Conservation (phyloP, 306 rosid genomes). For the Pyrus pyrifolia region DNA sequence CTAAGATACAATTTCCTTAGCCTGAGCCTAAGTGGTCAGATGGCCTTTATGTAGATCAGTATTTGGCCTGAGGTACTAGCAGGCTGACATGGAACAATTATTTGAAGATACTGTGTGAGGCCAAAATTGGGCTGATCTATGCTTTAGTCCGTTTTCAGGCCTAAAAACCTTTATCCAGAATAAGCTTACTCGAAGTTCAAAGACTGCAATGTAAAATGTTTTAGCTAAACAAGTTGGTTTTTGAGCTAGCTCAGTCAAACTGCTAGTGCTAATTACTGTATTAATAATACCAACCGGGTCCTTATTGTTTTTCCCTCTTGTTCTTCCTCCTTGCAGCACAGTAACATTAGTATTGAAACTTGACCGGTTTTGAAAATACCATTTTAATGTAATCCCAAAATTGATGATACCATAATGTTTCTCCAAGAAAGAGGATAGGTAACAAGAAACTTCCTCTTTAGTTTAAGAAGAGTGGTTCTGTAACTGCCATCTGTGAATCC, state of each 20-base stretch:
- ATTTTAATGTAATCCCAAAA: neutral
- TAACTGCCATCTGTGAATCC: neutral
- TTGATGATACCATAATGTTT: neutral
- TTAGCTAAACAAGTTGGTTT: neutral
- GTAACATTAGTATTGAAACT: neutral
- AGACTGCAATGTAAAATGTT: neutral
- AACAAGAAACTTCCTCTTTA: neutral
- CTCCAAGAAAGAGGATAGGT: neutral
- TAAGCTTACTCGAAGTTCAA: neutral
- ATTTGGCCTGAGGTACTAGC: neutral
- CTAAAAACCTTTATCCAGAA: neutral
- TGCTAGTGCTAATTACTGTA: neutral
- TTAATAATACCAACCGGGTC: neutral
- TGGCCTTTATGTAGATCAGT: neutral
- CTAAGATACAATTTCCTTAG: neutral
- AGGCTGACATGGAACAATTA: neutral
- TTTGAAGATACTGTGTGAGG: neutral
- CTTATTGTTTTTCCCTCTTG: neutral
- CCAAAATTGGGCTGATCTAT: neutral
- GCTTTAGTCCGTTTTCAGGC: neutral
- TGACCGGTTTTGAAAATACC: neutral
- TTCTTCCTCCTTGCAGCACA: neutral
- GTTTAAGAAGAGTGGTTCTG: neutral
- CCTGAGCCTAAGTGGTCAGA: neutral
- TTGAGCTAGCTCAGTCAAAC: neutral